A percentile compares a stretch with the other conserved stretches of the same genome.
Conservation (phyloP, 2,329 filamentous ascomycete genomes). For the Pestalotiopsis sp. region DNA sequence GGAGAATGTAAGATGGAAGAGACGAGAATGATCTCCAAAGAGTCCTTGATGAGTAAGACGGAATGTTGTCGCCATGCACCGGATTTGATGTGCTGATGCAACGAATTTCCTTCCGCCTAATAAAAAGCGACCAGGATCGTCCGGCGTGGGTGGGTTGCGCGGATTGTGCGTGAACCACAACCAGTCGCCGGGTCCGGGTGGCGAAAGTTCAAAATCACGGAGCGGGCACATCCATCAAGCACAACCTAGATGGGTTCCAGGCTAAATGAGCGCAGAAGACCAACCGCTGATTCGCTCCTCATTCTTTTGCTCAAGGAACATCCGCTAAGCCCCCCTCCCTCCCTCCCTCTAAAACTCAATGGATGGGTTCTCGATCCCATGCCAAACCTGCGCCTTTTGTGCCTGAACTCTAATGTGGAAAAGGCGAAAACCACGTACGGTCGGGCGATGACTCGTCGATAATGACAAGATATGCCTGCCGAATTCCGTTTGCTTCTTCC, state of each 20-base stretch:
- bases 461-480: neutral
- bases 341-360: neutral
- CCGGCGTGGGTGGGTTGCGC: slow-evolving; percentile 1
- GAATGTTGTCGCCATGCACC: neutral
- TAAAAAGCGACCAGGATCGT: neutral
- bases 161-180: slow-evolving; percentile 11
- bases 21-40: neutral
- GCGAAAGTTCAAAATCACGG: neutral
- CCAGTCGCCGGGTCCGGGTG: neutral
- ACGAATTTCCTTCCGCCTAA: neutral
- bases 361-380: neutral
- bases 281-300: neutral
- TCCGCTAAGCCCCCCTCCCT: no score
- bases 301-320: neutral
- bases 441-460: neutral
- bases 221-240: neutral
- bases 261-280: neutral
- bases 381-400: neutral
- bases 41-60: neutral
- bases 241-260: neutral
- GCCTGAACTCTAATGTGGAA: neutral
- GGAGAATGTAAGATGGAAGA: neutral
- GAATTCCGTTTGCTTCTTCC: neutral
- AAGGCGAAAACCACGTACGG: neutral
- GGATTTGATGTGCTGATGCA: neutral